These are phyloP conservation scores for Rhodotorula taiwanensis DNA, from an alignment of 768 basidiomycete genomes.

Conservation along the genomic window DNA sequence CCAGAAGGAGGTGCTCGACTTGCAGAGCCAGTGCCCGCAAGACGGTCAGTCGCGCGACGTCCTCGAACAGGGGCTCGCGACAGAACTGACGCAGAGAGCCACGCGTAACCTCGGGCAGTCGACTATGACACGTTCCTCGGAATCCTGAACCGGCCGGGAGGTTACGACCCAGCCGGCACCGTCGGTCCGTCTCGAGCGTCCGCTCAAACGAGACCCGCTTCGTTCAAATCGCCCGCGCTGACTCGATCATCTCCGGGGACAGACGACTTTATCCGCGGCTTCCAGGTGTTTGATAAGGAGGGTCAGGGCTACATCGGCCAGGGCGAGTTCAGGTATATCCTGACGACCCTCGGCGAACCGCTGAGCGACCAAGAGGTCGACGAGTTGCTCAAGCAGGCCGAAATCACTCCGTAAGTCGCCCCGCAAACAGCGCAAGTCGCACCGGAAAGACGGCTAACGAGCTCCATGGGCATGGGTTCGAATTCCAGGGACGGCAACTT, in stretches of 20 bases:
- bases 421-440: too few species aligned
- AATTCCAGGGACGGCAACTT: slow-evolving; percentile 78
- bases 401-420: slow-evolving; percentile 68
- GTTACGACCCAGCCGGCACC: slow-evolving; percentile 94
- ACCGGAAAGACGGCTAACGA: too few species aligned
- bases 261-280: slow-evolving; percentile 99
- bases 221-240: neutral
- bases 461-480: slow-evolving; percentile 7
- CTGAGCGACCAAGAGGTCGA: slow-evolving; percentile 97
- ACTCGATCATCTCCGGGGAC: slow-evolving; percentile 8
- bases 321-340: slow-evolving; percentile 82
- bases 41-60: slow-evolving; percentile 53
- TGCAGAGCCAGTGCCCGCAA: slow-evolving; percentile 54
- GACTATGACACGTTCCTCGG: slow-evolving; percentile 85
- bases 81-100: neutral
- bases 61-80: neutral
- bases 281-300: slow-evolving; percentile 97
- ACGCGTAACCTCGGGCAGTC: slow-evolving; percentile 50
- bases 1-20: slow-evolving; percentile 86
- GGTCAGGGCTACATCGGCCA: slow-evolving; percentile 79
- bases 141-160: slow-evolving; percentile 89
- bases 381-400: slow-evolving; percentile 91
- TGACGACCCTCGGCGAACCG: slow-evolving; percentile 96
- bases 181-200: slow-evolving; percentile 57
- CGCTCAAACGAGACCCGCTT: too few species aligned